Percentiles rank a stretch among this genome's conserved stretches.
Evolutionary conservation across 345 rosid species (phyloP).

Genomic region (Turritis glabra): DNA sequence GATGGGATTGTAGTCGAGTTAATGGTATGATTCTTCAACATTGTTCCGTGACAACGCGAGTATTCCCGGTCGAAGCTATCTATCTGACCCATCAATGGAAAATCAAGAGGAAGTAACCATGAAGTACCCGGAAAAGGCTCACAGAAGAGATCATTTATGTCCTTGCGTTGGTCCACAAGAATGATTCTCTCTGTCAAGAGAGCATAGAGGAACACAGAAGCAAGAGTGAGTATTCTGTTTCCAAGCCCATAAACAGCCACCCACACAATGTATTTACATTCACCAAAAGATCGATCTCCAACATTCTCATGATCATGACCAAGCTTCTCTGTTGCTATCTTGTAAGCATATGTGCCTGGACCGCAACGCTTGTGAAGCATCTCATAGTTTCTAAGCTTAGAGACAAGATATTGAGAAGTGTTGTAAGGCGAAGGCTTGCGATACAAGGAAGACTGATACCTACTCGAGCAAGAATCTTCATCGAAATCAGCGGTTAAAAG

Average conservation of each 20-base stretch:
- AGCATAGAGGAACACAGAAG: conserved; percentile 49
- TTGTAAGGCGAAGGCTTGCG: conserved; percentile 36
- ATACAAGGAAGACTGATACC: conserved; percentile 30
- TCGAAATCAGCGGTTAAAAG: conserved; percentile 36
- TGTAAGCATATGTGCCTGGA: conserved; percentile 38
- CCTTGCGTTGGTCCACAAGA: conserved; percentile 38
- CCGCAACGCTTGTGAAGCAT: conserved; percentile 43
- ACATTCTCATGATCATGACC: background rate
- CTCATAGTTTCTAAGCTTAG: conserved; percentile 43
- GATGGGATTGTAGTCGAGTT: conserved; percentile 33
- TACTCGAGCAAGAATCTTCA: conserved; percentile 40
- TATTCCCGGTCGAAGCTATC: conserved; percentile 9
- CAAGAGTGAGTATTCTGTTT: conserved; percentile 43
- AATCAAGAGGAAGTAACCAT: conserved; percentile 40
- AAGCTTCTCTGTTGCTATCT: conserved; percentile 23
- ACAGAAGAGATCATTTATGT: conserved; percentile 42
- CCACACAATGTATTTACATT: conserved; percentile 45
- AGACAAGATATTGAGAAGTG: conserved; percentile 35
- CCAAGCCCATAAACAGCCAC: conserved; percentile 41
- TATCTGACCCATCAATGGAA: conserved; percentile 32
- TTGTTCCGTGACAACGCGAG: conserved; percentile 26
- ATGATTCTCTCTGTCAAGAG: conserved; percentile 42
- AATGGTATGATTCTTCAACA: conserved; percentile 23
- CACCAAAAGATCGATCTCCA: conserved; percentile 10
- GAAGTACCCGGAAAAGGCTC: conserved; percentile 45